Conservation (phyloP, 2,329 filamentous ascomycete species). For the Bisporella sp. region DNA sequence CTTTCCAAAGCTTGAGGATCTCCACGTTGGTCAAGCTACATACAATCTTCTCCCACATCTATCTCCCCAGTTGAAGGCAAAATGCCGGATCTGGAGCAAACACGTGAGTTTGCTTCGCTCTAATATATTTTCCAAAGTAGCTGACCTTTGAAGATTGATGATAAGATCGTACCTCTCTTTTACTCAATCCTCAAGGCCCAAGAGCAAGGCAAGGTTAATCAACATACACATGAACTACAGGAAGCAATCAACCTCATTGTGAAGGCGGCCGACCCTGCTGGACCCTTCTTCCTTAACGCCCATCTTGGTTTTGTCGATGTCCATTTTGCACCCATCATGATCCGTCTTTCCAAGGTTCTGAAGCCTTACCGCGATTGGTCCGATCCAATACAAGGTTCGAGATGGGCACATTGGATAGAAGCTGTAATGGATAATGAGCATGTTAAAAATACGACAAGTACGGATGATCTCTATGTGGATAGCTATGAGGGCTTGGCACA, state of each 20-base stretch:
- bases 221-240: conserved; percentile 54
- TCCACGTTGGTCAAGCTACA: conserved; percentile 42
- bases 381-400: conserved; percentile 27
- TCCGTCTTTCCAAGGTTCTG: conserved; percentile 30
- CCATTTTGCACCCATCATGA: conserved; percentile 33
- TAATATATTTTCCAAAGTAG: too few relatives aligned
- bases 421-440: conserved; percentile 31
- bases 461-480: conserved; percentile 54
- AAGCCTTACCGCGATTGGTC: conserved; percentile 33
- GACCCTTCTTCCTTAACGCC: conserved; percentile 29
- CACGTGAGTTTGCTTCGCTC: conserved; percentile 47
- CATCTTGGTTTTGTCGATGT: conserved; percentile 32
- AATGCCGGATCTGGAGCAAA: conserved; percentile 73
- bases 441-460: conserved; percentile 31
- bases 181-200: conserved; percentile 65
- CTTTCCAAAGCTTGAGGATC: conserved; percentile 59
- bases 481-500: conserved; percentile 63
- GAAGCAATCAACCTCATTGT: conserved; percentile 48
- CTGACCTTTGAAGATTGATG: conserved; percentile 53
- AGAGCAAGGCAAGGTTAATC: conserved; percentile 48
- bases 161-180: conserved; percentile 68
- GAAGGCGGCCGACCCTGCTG: conserved; percentile 26
- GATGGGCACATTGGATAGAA: conserved; percentile 31
- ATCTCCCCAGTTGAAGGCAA: conserved; percentile 60
- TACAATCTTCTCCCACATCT: conserved; percentile 54